Evolutionary conservation across 2,329 filamentous ascomycete species (phyloP).

Genomic region (Xylaria sp.): DNA sequence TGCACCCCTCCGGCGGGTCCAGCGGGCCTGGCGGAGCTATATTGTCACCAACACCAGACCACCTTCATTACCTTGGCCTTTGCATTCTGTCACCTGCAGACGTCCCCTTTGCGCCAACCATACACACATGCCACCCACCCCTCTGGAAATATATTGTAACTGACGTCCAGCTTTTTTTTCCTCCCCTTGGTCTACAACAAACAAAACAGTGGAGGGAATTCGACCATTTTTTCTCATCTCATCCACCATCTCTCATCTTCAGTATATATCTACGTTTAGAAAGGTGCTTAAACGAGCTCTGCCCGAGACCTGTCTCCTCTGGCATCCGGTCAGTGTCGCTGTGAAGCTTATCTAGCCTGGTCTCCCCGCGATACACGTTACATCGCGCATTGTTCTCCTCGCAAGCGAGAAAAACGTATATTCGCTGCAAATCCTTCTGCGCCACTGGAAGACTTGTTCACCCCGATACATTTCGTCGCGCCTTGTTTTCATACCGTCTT

Average conservation of each 20-base stretch:
- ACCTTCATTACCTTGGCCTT: constrained; percentile 21
- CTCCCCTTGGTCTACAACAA: constrained; percentile 20
- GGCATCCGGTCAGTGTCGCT: background rate
- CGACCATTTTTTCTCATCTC: constrained; percentile 8
- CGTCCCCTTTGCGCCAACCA: constrained; percentile 28
- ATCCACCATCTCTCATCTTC: background rate
- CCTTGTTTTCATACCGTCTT: background rate
- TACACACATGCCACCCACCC: constrained; percentile 34
- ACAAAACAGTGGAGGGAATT: constrained; percentile 3
- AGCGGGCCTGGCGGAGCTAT: constrained; percentile 20
- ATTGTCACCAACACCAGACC: constrained; percentile 30
- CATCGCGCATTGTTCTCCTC: constrained; percentile 23
- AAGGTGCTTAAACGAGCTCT: constrained; percentile 3
- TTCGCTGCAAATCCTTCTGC: constrained; percentile 1
- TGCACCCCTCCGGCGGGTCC: constrained; percentile 26
- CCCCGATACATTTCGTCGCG: constrained; percentile 4
- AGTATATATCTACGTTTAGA: constrained; percentile 22
- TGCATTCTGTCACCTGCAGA: constrained; percentile 35
- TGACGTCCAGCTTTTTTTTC: constrained; percentile 39
- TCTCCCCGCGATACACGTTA: constrained; percentile 23
- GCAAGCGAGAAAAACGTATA: background rate
- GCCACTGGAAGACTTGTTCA: constrained; percentile 1
- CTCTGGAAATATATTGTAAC: constrained; percentile 37
- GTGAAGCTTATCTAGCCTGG: constrained; percentile 11
- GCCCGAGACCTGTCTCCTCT: background rate